Percentiles rank a stretch among this genome's conserved stretches.
Conservation (phyloP, 331 rosid species). For the Telfairia occidentalis region DNA sequence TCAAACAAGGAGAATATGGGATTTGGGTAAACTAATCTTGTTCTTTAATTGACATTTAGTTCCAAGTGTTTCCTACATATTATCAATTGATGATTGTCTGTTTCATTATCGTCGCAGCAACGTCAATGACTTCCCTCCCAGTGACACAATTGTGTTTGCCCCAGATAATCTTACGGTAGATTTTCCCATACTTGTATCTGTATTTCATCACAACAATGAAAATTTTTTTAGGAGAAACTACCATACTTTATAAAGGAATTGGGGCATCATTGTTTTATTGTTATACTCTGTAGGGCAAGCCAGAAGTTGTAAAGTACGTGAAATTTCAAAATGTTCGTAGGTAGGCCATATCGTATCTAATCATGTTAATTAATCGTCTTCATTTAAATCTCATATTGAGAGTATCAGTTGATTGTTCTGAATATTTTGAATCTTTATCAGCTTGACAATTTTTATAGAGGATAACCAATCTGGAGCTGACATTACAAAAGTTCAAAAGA, state of each 20-base stretch:
- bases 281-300: constrained; percentile 54
- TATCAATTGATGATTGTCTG: constrained; percentile 20
- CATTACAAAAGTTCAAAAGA: constrained; percentile 73
- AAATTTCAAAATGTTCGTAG: constrained; percentile 95
- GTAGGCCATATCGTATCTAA: constrained; percentile 28
- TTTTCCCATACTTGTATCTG: not conserved
- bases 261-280: constrained; percentile 4
- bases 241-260: not conserved
- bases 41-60: not conserved
- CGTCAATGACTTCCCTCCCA: constrained; percentile 80
- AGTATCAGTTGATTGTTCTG: constrained; percentile 14
- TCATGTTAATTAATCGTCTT: constrained; percentile 4
- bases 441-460: constrained; percentile 90
- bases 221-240: not conserved
- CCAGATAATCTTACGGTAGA: constrained; percentile 61
- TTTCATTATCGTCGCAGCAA: constrained; percentile 46
- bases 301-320: constrained; percentile 66
- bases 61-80: constrained; percentile 5
- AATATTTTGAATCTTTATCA: constrained; percentile 24
- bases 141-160: constrained; percentile 51
- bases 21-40: constrained; percentile 49
- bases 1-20: constrained; percentile 99
- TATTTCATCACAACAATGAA: not conserved
- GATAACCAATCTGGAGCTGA: constrained; percentile 80
- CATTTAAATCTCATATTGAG: not conserved